These are phyloP conservation scores for Fraxinus pennsylvanica DNA, from an alignment of 257 asterid species.

Conservation along the genomic window DNA sequence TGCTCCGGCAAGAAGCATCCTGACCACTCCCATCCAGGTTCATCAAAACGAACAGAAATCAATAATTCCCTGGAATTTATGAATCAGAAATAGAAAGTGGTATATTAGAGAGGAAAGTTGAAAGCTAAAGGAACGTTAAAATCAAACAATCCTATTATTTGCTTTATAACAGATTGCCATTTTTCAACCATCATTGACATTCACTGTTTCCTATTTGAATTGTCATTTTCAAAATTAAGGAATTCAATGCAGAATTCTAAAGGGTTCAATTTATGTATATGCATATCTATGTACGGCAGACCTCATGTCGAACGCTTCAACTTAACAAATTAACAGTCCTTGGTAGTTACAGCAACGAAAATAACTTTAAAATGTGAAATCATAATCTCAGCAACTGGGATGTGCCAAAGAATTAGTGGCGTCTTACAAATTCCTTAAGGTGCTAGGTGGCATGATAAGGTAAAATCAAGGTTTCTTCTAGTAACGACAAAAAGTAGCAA, in stretches of 20 bases:
- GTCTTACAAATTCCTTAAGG: conserved; percentile 11
- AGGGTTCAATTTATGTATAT: neutral
- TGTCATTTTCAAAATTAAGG: neutral
- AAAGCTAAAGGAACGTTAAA: conserved; percentile 9
- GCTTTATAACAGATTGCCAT: neutral
- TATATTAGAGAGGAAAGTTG: conserved; percentile 9
- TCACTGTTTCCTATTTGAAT: neutral
- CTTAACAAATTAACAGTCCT: conserved; percentile 12
- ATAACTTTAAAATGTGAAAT: neutral
- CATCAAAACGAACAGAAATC: conserved; percentile 76
- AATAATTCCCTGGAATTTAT: conserved; percentile 66
- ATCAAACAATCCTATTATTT: neutral
- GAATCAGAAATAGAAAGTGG: conserved; percentile 20
- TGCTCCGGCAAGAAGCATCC: conserved; percentile 94
- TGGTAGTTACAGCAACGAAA: conserved; percentile 1
- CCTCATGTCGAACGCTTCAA: neutral
- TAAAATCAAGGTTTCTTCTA: conserved; percentile 3
- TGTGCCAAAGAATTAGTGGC: conserved; percentile 1
- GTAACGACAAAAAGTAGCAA: conserved; percentile 26
- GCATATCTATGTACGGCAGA: neutral
- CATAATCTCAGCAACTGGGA: conserved; percentile 14
- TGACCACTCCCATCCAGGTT: conserved; percentile 99
- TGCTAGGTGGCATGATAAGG: conserved; percentile 12
- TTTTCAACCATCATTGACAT: conserved; percentile 1
- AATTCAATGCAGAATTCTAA: neutral